Percentiles rank a stretch among this genome's conserved stretches.
Evolutionary conservation across 2,329 filamentous ascomycete species (phyloP).

Genomic region (Aspergillus sp.): DNA sequence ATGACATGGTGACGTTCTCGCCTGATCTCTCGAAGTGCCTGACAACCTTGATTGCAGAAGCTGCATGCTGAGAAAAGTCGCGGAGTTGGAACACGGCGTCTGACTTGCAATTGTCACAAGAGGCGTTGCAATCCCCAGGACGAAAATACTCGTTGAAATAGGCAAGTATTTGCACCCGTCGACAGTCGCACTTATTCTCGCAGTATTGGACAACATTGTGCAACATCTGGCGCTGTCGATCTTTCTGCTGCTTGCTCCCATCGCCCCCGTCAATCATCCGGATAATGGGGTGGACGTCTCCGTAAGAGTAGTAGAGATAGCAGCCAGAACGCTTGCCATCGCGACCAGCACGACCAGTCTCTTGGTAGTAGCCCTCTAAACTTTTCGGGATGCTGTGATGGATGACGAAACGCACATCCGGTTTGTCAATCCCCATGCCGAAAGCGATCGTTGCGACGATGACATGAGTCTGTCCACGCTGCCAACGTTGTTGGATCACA

Average conservation of each 20-base stretch:
- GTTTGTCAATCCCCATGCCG: conserved; percentile 99
- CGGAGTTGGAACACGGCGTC: conserved; percentile 67
- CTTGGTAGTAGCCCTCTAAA: conserved; percentile 96
- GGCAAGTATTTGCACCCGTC: conserved; percentile 80
- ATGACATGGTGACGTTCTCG: conserved; percentile 68
- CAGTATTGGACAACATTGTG: conserved; percentile 82
- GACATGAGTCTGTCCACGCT: conserved; percentile 74
- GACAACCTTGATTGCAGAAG: conserved; percentile 69
- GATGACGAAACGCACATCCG: conserved; percentile 93
- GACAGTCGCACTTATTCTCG: conserved; percentile 84
- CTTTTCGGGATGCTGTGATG: conserved; percentile 93
- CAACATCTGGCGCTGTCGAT: conserved; percentile 81
- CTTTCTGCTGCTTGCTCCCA: conserved; percentile 74
- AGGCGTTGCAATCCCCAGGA: conserved; percentile 66
- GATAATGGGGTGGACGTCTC: conserved; percentile 70
- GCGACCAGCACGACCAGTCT: conserved; percentile 90
- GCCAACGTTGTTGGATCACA: conserved; percentile 77
- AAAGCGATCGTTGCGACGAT: conserved; percentile 98
- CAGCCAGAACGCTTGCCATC: conserved; percentile 86
- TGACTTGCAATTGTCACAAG: conserved; percentile 87
- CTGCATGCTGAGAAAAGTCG: conserved; percentile 76
- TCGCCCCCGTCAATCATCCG: conserved; percentile 83
- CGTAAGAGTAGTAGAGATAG: conserved; percentile 83
- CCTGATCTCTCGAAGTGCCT: conserved; percentile 44
- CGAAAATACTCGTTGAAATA: conserved; percentile 91